Percentiles rank a stretch among this genome's conserved stretches.
Conservation (phyloP, 305 asterid species). For the Fraxinus sp. region DNA sequence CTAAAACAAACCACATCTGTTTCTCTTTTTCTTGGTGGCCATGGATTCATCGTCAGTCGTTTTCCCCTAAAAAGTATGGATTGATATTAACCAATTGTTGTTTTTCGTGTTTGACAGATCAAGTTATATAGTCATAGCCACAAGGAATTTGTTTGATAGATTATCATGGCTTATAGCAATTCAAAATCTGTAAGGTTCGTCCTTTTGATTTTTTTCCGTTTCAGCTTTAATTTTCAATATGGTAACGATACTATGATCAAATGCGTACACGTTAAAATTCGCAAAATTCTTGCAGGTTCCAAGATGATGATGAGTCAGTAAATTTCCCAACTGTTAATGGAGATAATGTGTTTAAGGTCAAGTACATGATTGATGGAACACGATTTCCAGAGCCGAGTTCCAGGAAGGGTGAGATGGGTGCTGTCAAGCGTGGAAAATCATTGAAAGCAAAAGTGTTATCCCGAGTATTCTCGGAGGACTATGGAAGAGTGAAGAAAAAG, state of each 20-base stretch:
- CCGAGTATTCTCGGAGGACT: conserved; percentile 90
- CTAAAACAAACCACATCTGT: conserved; percentile 37
- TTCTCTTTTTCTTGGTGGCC: conserved; percentile 38
- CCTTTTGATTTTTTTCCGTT: background rate
- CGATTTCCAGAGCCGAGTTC: conserved; percentile 36
- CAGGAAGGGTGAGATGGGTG: conserved; percentile 36
- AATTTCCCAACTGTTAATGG: conserved; percentile 40
- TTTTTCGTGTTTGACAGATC: conserved; percentile 38
- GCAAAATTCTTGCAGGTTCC: conserved; percentile 51
- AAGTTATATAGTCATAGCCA: conserved; percentile 23
- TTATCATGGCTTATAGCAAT: conserved; percentile 51
- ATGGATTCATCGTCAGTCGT: conserved; percentile 31
- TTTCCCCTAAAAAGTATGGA: conserved; percentile 28
- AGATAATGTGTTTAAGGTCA: conserved; percentile 52
- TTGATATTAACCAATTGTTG: conserved; percentile 18
- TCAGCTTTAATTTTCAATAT: background rate
- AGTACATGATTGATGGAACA: conserved; percentile 52
- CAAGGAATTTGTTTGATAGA: conserved; percentile 23
- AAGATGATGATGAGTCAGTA: conserved; percentile 50
- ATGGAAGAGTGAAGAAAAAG: conserved; percentile 65
- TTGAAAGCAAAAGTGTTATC: conserved; percentile 73
- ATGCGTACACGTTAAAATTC: background rate
- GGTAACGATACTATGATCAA: background rate
- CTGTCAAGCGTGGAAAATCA: conserved; percentile 39
- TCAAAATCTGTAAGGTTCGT: conserved; percentile 73